phyloP scores from a whole-genome alignment of 306 rosid genomes.

The Ammopiptanthus mongolicus region DNA sequence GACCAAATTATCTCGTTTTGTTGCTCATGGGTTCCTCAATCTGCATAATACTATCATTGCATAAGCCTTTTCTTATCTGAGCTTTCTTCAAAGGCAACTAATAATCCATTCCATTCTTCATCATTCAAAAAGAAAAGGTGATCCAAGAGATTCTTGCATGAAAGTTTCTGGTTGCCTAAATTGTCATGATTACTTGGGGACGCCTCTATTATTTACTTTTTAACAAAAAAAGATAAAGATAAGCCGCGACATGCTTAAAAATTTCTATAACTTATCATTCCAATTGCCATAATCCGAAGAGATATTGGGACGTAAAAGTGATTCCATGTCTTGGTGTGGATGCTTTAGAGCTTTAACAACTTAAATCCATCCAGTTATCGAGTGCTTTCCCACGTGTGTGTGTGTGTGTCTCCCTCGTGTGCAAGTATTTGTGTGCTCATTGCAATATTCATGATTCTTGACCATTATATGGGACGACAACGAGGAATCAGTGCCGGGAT shows the following conservation, averaged over 20 bases:
- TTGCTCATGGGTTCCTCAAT: conserved; percentile 35
- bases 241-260: conserved; percentile 21
- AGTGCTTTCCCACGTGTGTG: conserved; percentile 38
- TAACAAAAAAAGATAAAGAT: neutral
- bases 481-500: conserved; percentile 73
- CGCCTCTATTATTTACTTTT: conserved; percentile 1
- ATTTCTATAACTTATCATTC: conserved; percentile 25
- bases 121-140: conserved; percentile 35
- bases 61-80: conserved; percentile 31
- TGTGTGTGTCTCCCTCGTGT: conserved; percentile 30
- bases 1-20: conserved; percentile 37
- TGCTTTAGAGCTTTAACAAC: conserved; percentile 13
- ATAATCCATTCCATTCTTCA: conserved; percentile 28
- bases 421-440: conserved; percentile 35
- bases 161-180: conserved; percentile 28
- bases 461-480: conserved; percentile 32
- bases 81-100: conserved; percentile 43
- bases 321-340: conserved; percentile 64
- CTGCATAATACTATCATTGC: conserved; percentile 55
- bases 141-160: conserved; percentile 29
- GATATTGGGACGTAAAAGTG: conserved; percentile 37
- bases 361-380: conserved; percentile 2
- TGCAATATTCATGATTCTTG: conserved; percentile 35
- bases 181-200: conserved; percentile 32
- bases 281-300: conserved; percentile 32